Evolutionary conservation across 2,329 filamentous ascomycete species (phyloP), one percentile per base, ranked within the genome.

Genomic region (Chrysoporthe deuterocubensis): DNA sequence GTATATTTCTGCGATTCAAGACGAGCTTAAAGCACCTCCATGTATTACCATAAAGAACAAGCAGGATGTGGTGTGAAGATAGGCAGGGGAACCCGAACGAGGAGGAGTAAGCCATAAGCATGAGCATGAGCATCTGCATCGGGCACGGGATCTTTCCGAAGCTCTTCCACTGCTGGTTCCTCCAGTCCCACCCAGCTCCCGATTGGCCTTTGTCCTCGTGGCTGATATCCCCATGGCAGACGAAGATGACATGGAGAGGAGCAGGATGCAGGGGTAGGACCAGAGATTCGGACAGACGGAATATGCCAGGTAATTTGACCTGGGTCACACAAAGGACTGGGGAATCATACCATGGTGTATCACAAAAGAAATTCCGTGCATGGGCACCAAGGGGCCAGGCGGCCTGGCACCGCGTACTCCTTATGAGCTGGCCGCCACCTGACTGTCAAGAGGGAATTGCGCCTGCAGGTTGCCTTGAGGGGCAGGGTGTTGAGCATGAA

Each of bases 321-420:
- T 26, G 13, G 40, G 57, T 60, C 4, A 44, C 40, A 60, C 57
- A 32, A 44, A 60, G 57, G 57, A 60, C 57, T 44, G 57, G 57
- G 57, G 32, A 57, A 57, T 57, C 32, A 57, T 13, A 44, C 57
- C 57, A 44, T 44, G 14, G 40, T 44, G 32, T 58, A 21, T 58
- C 34, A 44, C 21, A 14, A n/a, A 44, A 60, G 42, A 60, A 43
- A 32, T 43, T 42, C 42, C 37, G 54, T 57, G 42, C 57, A 43
- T 40, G 57, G 40, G 37, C 37, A 44, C 44, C 40, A 16, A 32
- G 34, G 56, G 56, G 54, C 21, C 34, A n/a, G 54, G 13, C 54
- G 1, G 34, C 14, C 32, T 57, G 54, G 34, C n/a, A n/a, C 26
- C 16, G 13, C 13, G 3, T 34, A 26, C 14, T 18, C 6, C 52